phyloP scores from a whole-genome alignment of 441 rosid genomes.

The Gossypium schwendimanii region DNA sequence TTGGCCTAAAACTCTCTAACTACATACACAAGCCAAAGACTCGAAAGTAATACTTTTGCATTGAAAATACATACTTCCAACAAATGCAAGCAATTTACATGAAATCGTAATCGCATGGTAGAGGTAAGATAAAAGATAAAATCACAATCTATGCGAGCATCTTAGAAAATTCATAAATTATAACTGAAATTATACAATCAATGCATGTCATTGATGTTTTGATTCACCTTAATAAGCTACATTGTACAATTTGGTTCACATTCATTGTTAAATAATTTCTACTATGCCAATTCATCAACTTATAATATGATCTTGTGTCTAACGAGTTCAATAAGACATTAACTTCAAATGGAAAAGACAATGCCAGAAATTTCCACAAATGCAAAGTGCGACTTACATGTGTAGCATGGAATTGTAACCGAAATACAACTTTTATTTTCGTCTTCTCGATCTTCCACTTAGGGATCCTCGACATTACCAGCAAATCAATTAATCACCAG shows the following conservation, averaged over 20 bases:
- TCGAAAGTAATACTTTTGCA: background rate
- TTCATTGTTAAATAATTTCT: background rate
- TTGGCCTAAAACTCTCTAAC: background rate
- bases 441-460: conserved; percentile 97
- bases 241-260: background rate
- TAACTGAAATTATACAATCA: conserved; percentile 5
- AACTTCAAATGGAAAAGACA: background rate
- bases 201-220: background rate
- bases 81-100: background rate
- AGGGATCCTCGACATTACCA: conserved; percentile 72
- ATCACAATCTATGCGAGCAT: background rate
- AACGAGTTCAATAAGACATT: conserved; percentile 4
- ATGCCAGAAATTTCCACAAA: background rate
- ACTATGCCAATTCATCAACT: background rate
- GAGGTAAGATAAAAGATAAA: background rate
- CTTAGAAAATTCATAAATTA: background rate
- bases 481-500: conserved; percentile 30
- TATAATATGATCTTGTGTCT: background rate
- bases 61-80: background rate
- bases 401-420: conserved; percentile 95
- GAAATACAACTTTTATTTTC: conserved; percentile 92
- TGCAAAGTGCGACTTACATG: conserved; percentile 55
- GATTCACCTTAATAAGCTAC: background rate
- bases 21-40: background rate
- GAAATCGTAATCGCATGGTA: background rate